Conservation (phyloP, 306 rosid species). For the Clitoria ternatea region DNA sequence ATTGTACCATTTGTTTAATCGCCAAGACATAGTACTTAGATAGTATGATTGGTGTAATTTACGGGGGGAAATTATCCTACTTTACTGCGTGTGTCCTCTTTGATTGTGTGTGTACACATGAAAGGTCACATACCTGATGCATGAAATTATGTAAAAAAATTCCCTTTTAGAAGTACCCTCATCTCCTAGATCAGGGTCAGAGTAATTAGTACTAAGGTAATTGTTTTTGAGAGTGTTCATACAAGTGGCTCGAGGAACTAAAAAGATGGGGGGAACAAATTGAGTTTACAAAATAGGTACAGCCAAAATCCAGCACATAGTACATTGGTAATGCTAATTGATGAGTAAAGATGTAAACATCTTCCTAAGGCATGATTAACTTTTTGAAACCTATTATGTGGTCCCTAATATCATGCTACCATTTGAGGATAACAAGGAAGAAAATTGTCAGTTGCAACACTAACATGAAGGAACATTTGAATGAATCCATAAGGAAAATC, state of each 20-base stretch:
- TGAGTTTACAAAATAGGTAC: constrained; percentile 20
- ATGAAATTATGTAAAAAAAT: constrained; percentile 18
- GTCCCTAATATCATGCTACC: constrained; percentile 70
- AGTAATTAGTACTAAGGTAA: constrained; percentile 21
- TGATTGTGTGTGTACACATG: constrained; percentile 14
- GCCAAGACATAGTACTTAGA: neutral
- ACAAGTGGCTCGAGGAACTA: constrained; percentile 33
- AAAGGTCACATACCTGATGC: neutral
- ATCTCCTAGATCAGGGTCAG: neutral
- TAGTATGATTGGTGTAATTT: constrained; percentile 11
- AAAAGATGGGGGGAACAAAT: constrained; percentile 7
- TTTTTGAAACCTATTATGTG: constrained; percentile 63
- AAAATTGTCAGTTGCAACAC: constrained; percentile 51
- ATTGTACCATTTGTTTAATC: constrained; percentile 18
- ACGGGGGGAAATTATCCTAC: neutral
- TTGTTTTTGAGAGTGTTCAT: constrained; percentile 23
- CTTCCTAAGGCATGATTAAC: constrained; percentile 46
- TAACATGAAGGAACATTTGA: constrained; percentile 54
- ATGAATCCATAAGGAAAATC: constrained; percentile 40
- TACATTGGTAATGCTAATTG: constrained; percentile 31
- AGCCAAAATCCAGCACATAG: constrained; percentile 32
- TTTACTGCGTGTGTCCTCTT: neutral
- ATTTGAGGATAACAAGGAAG: constrained; percentile 56
- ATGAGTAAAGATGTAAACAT: constrained; percentile 33
- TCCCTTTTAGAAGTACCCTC: neutral